Evolutionary conservation across 352 stramenopile species (phyloP).

Genomic region (Globisporangium polare): DNA sequence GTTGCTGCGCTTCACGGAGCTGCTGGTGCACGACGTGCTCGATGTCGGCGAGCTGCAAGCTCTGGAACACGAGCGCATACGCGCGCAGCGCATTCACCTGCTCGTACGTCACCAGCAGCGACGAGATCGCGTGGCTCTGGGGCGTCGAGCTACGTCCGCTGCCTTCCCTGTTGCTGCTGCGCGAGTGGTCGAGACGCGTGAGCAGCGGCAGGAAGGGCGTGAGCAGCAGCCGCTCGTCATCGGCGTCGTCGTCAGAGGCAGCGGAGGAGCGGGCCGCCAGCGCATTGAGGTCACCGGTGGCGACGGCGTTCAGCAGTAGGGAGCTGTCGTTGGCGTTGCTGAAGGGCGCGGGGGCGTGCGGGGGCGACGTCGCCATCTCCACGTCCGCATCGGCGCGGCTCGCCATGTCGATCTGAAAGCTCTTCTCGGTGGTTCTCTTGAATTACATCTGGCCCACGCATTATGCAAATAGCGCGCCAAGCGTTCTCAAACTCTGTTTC

Average conservation of each 20-base stretch:
- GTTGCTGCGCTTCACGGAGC: neutral
- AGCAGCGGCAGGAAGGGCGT: conserved; percentile 47
- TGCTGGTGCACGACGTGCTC: conserved; percentile 14
- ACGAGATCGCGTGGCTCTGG: conserved; percentile 18
- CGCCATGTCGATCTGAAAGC: neutral
- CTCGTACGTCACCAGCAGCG: conserved; percentile 28
- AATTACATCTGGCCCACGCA: too few relatives aligned
- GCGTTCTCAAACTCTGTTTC: too few relatives aligned
- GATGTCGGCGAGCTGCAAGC: conserved; percentile 26
- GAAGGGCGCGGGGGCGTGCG: neutral
- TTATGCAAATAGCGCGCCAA: too few relatives aligned
- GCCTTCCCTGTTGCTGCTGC: conserved; percentile 9
- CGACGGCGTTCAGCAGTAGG: conserved; percentile 22
- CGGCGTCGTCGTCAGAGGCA: neutral
- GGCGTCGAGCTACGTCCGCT: neutral
- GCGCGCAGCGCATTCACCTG: conserved; percentile 37
- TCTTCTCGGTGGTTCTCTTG: too few relatives aligned
- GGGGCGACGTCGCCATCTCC: neutral
- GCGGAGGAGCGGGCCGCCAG: conserved; percentile 14
- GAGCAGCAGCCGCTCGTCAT: conserved; percentile 22
- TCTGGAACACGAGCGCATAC: conserved; percentile 33
- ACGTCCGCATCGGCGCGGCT: conserved; percentile 2
- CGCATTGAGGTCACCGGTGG: conserved; percentile 19
- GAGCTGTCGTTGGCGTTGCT: neutral
- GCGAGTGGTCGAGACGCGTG: conserved; percentile 35